Base-by-base conservation (phyloP, 2,329 filamentous ascomycete species). In the Nannizziopsis arthrosporioides region DNA sequence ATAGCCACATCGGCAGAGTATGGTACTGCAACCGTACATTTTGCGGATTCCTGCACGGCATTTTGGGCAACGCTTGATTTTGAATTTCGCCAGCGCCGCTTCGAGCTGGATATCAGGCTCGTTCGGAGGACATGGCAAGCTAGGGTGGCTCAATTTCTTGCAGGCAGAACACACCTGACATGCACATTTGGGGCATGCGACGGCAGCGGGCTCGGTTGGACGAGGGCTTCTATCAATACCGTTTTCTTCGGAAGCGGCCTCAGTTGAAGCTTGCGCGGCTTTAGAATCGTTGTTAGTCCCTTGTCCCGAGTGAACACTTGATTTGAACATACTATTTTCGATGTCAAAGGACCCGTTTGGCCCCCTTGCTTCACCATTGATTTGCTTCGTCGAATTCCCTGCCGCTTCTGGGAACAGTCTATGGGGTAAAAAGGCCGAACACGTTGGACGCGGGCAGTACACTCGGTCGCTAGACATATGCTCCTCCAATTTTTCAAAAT, bases 21-120 rank as follows among this genome's bases (percentile, higher is more conserved):
- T 68, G 43, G 73, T 69, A 31, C 58, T 56, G 54, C 73, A 76
- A 5, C 73, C 73, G 50, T 55, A 70, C 66, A 74, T 72, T 46
- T 66, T 65, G 52, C 66, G 64, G 12, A 75, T 58, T 7, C 68
- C 73, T n/a, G 68, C 61, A 1, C 64, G 61, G 51, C 73, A 76
- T 47, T 68, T 68, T 0, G 73, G 73, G 47, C 73, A 76, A 7
- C 64, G 61, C 56, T 73, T 75, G 56, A 73, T 70, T 2, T 69
- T 67, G 61, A 67, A 73, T 37, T 57, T 60, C 42, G 62, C 59
- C 1, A 76, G 58, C 31, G 71, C 55, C 5, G 43, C 48, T 22
- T 61, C 59, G 2, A 63, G 19, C 40, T 61, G 59, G 4, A 60
- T 54, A 14, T 70, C 64, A 17, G 65, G 49, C 30, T 67, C 64